Base-by-base conservation (phyloP, 148 eudicot genomes). In the Camellia granthamiana region DNA sequence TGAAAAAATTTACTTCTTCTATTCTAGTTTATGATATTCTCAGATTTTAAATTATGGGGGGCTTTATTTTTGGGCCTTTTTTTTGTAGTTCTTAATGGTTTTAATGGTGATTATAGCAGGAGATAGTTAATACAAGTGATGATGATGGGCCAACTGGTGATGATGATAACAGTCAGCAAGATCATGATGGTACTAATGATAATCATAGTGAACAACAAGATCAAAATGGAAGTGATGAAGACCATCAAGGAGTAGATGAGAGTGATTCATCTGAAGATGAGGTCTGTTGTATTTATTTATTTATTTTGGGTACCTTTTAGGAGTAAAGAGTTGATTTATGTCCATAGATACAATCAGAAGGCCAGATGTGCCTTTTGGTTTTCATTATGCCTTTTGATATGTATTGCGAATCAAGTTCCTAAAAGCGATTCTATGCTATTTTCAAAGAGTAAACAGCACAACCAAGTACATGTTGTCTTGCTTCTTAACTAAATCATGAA, bases 211-310 rank as follows among this genome's bases (percentile, higher is more conserved):
- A 77, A 0, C 83, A 83, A 62, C 87, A 44, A 18, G 66, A 79
- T 62, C 84, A 78, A 21, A 74, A 74, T 69, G 88, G 73, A 75
- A 87, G 90, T 43, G 86, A 84, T 47, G 91, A 86, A 65, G 91
- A 81, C 38, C 79, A 83, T 75, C 85, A 84, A 71, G 89, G 85
- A 42, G 95, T 83, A 14, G 93, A 91, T 65, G 99, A 94, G 92
- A 96, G 99, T 76, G 99, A 96, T 80, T 94, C 99, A 11, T 96
- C 99, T 5, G 99, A 96, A 83, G 99, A 96, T 77, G 99, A 96
- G 99, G 99, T 96, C 19, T 41, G 79, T 51, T 59, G 42, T 41
- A 49, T 49, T 49, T 49, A 4, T 5, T 47, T 47, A 47, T 7
- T 75, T 47, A 9, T 1, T 69, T 59, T 19, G 58, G 7, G 30